Percentiles rank a stretch among this genome's conserved stretches.
Conservation (phyloP, 2,329 filamentous ascomycete genomes). For the Dothistroma septosporum region DNA sequence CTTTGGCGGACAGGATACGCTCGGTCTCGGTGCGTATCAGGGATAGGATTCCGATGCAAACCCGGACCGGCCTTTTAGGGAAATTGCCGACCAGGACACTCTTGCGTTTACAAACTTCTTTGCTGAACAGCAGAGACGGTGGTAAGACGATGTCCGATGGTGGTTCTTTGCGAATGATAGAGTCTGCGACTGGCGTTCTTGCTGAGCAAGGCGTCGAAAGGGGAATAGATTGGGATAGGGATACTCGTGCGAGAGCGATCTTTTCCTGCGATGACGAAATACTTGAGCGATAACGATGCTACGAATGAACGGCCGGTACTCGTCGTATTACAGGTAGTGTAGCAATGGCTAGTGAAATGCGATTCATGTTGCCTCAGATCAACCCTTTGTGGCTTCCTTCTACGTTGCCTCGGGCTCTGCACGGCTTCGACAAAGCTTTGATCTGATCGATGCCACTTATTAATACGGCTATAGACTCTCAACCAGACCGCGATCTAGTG, state of each 20-base stretch:
- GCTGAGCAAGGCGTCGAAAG: not conserved
- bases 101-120: not conserved
- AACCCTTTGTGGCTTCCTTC: not conserved
- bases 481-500: too few species aligned
- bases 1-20: constrained; percentile 17
- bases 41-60: not conserved
- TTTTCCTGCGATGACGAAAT: not conserved
- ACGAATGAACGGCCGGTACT: not conserved
- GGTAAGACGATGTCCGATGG: not conserved
- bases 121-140: not conserved
- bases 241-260: not conserved
- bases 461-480: too few species aligned
- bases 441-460: not conserved
- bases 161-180: not conserved
- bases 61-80: not conserved
- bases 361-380: not conserved
- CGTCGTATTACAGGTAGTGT: not conserved
- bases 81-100: not conserved
- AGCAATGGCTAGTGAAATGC: not conserved
- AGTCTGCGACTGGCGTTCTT: not conserved
- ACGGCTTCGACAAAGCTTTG: too few species aligned
- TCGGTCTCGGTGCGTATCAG: constrained; percentile 7
- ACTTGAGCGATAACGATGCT: not conserved
- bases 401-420: not conserved
- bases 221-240: not conserved